Evolutionary conservation across 148 eudicot genomes (phyloP).

Genomic region (Amaranthus palmeri): DNA sequence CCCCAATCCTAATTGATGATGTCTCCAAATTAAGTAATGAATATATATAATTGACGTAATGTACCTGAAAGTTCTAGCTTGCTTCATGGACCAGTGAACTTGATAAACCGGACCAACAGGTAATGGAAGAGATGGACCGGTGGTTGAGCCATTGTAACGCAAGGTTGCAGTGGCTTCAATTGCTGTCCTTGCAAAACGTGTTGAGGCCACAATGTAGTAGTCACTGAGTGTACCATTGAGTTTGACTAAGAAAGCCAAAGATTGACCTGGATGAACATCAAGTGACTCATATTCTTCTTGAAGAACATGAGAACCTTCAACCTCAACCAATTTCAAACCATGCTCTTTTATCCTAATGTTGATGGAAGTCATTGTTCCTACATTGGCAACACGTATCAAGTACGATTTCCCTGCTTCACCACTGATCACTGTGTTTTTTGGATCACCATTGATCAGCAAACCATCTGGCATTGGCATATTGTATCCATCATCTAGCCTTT

Average conservation of each 20-base stretch:
- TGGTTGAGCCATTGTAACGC: constrained; percentile 43
- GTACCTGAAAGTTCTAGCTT: constrained; percentile 78
- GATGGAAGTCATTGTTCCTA: constrained; percentile 52
- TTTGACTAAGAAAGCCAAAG: constrained; percentile 56
- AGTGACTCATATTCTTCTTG: constrained; percentile 63
- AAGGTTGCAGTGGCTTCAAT: constrained; percentile 46
- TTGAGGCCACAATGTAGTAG: constrained; percentile 63
- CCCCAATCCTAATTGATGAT: too few relatives aligned
- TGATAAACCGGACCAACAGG: constrained; percentile 60
- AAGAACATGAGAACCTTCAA: constrained; percentile 68
- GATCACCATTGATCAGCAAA: constrained; percentile 63
- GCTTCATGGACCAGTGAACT: constrained; percentile 79
- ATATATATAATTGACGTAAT: constrained; percentile 9
- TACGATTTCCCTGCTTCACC: constrained; percentile 52
- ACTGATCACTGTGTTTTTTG: constrained; percentile 28
- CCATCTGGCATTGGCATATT: constrained; percentile 53
- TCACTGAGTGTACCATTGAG: constrained; percentile 35
- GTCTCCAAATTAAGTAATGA: too few relatives aligned
- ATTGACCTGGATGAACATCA: constrained; percentile 74
- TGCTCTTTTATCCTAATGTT: constrained; percentile 78
- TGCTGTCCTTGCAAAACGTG: constrained; percentile 52
- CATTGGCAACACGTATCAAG: constrained; percentile 67
- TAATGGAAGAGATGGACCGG: constrained; percentile 36
- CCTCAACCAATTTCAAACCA: constrained; percentile 51
- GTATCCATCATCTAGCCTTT: constrained; percentile 44